Percentiles rank a stretch among this genome's conserved stretches.
phyloP scores from a whole-genome alignment of 1,139 yeast genomes.

The Pichia cactophila region DNA sequence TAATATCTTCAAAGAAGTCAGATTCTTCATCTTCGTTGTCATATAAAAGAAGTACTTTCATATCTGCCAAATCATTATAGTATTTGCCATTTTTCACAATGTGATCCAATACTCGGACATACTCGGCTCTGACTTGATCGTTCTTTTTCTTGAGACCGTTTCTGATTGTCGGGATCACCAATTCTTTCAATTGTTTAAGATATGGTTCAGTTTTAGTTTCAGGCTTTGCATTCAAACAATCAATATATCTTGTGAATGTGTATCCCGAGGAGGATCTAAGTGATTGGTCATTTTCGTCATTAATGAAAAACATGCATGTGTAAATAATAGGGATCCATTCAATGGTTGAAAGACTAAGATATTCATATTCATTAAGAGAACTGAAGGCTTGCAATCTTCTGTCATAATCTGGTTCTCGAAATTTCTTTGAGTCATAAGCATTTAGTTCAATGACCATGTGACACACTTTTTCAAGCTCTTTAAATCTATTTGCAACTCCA shows the following conservation, averaged over 20 bases:
- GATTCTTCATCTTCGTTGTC: conserved; percentile 70
- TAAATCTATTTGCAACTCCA: conserved; percentile 50
- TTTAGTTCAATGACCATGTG: conserved; percentile 55
- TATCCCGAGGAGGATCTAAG: conserved; percentile 73
- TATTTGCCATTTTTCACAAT: conserved; percentile 46
- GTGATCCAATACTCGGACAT: conserved; percentile 57
- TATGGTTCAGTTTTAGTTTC: conserved; percentile 29
- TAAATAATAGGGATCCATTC: conserved; percentile 82
- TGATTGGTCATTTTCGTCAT: conserved; percentile 74
- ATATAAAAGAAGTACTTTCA: conserved; percentile 48
- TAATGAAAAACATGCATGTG: conserved; percentile 61
- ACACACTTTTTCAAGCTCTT: conserved; percentile 40
- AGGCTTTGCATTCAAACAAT: conserved; percentile 38
- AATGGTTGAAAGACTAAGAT: conserved; percentile 34
- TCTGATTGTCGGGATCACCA: conserved; percentile 60
- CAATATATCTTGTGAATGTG: conserved; percentile 58
- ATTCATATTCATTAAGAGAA: conserved; percentile 51
- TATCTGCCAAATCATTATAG: conserved; percentile 51
- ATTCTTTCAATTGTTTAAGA: conserved; percentile 41
- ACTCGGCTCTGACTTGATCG: conserved; percentile 67
- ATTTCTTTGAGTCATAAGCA: conserved; percentile 52
- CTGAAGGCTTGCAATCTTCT: conserved; percentile 63
- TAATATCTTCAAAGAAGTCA: conserved; percentile 72
- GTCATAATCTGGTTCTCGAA: conserved; percentile 77
- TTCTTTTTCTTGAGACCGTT: conserved; percentile 57